Evolutionary conservation across 495 filamentous ascomycete genomes (phyloP).

Genomic region (Physcia stellaris): DNA sequence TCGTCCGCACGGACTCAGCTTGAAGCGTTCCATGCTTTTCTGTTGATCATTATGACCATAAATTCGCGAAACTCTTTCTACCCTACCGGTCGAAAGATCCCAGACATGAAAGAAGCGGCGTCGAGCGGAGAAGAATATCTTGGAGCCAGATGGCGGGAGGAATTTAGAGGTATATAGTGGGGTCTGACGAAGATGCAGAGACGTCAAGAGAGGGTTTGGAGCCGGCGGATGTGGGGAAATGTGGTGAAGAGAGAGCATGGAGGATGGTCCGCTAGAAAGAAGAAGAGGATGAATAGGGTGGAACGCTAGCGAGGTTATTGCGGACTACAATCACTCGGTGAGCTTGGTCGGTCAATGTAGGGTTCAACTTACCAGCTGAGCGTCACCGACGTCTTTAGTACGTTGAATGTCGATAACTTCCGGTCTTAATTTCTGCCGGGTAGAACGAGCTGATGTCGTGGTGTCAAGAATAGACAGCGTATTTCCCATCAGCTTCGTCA

Average conservation of each 20-base stretch:
- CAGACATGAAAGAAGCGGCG: constrained; percentile 89
- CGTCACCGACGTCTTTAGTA: constrained; percentile 46
- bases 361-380: constrained; percentile 45
- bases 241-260: constrained; percentile 78
- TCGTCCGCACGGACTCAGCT: constrained; percentile 68
- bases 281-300: constrained; percentile 80
- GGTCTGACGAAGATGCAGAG: constrained; percentile 69
- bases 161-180: constrained; percentile 72
- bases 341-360: no score
- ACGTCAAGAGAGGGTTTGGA: constrained; percentile 78
- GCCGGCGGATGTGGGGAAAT: constrained; percentile 60
- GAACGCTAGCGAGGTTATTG: constrained; percentile 73
- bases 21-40: constrained; percentile 79
- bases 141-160: constrained; percentile 41
- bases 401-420: constrained; percentile 79
- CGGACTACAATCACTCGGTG: constrained; percentile 40
- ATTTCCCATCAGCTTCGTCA: constrained; percentile 66
- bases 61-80: constrained; percentile 65
- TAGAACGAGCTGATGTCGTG: constrained; percentile 22
- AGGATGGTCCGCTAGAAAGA: constrained; percentile 73
- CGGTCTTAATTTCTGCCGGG: constrained; percentile 54
- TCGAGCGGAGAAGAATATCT: constrained; percentile 73
- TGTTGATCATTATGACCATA: constrained; percentile 77
- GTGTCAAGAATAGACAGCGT: constrained; percentile 40
- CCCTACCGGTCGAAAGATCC: constrained; percentile 65